Conservation (phyloP, 2,329 filamentous ascomycete species). For the Drechslerella stenobrocha region DNA sequence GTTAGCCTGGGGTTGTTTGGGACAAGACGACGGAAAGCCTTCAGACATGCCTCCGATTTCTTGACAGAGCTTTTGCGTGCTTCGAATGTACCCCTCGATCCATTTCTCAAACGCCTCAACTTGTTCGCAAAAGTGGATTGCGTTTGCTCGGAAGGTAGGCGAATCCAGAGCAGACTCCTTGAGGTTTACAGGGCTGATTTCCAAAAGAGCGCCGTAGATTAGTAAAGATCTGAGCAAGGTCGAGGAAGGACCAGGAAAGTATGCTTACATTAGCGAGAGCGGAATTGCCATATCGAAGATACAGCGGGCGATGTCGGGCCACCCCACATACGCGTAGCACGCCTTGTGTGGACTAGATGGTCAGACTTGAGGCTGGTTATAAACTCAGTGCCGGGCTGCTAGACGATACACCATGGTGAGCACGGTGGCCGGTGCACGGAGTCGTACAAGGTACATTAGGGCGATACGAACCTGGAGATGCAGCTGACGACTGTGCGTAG, state of each 20-base stretch:
- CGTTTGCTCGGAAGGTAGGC: constrained; percentile 86
- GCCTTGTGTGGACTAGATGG: no score
- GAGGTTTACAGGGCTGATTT: constrained; percentile 72
- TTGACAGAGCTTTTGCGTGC: constrained; percentile 65
- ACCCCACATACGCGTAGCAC: no score
- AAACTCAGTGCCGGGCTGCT: no score
- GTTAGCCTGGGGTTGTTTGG: neutral
- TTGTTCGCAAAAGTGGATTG: constrained; percentile 86
- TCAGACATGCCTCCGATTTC: constrained; percentile 62
- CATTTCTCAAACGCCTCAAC: constrained; percentile 88
- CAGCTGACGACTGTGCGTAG: neutral
- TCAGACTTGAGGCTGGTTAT: no score
- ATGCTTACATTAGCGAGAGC: constrained; percentile 50
- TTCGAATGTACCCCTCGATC: constrained; percentile 73
- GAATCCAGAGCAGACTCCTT: constrained; percentile 97
- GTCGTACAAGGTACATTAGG: no score
- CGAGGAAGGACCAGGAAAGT: no score
- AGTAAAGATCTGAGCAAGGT: no score
- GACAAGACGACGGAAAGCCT: no score
- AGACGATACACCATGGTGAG: no score
- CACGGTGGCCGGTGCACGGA: no score
- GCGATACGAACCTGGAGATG: no score
- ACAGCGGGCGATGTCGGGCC: neutral
- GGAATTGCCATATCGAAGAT: constrained; percentile 30
- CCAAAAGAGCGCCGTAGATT: no score